Conservation (phyloP, 2,329 filamentous ascomycete genomes). For the Scedosporium dehoogii region DNA sequence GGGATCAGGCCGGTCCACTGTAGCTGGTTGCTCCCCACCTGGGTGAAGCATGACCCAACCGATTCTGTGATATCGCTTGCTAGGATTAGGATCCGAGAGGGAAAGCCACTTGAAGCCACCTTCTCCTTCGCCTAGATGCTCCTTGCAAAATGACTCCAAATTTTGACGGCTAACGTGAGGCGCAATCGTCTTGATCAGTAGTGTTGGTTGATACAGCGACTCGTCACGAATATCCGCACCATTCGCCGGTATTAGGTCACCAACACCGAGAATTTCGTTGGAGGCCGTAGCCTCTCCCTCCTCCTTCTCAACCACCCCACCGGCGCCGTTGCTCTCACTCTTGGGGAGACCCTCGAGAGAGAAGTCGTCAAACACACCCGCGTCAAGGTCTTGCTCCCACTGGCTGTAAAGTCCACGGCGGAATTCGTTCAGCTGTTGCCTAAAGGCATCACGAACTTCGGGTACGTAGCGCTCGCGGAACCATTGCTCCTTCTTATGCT, state of each 20-base stretch:
- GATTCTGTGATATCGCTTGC: slow-evolving; percentile 94
- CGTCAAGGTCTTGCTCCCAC: slow-evolving; percentile 81
- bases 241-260: slow-evolving; percentile 75
- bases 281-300: slow-evolving; percentile 88
- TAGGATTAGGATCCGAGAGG: slow-evolving; percentile 90
- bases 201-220: slow-evolving; percentile 75
- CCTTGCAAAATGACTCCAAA: slow-evolving; percentile 87
- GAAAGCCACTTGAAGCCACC: slow-evolving; percentile 95
- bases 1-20: slow-evolving; percentile 62
- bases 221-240: slow-evolving; percentile 86
- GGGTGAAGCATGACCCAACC: slow-evolving; percentile 97
- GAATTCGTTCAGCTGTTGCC: slow-evolving; percentile 67
- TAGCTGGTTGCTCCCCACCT: slow-evolving; percentile 53
- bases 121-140: slow-evolving; percentile 81
- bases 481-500: slow-evolving; percentile 95
- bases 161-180: slow-evolving; percentile 92
- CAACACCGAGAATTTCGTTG: slow-evolving; percentile 86
- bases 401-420: slow-evolving; percentile 70
- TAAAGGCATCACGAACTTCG: slow-evolving; percentile 67
- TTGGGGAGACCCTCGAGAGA: slow-evolving; percentile 91
- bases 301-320: slow-evolving; percentile 83
- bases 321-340: slow-evolving; percentile 78
- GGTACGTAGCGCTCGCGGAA: slow-evolving; percentile 91
- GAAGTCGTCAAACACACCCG: slow-evolving; percentile 85
- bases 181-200: slow-evolving; percentile 96